These are phyloP conservation scores for Euphorbia celastroides DNA, from an alignment of 441 rosid genomes.

Conservation along the genomic window DNA sequence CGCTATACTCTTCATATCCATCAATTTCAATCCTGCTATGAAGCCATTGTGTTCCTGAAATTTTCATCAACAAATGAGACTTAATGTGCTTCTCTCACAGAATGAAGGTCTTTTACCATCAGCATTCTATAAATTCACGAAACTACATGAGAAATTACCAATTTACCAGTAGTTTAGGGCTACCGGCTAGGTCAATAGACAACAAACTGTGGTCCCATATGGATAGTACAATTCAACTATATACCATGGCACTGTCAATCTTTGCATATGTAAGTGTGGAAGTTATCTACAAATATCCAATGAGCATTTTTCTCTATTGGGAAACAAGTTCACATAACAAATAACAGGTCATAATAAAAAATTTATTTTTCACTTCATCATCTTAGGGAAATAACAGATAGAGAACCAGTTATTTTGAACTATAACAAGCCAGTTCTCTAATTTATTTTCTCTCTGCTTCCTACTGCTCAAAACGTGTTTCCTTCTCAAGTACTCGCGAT, in stretches of 20 bases:
- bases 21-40: constrained; percentile 70
- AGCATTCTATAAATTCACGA: constrained; percentile 4
- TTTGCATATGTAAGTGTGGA: background rate
- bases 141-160: background rate
- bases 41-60: constrained; percentile 87
- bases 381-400: background rate
- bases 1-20: constrained; percentile 93
- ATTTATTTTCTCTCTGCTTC: no score
- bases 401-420: no score
- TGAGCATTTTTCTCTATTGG: background rate
- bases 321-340: background rate
- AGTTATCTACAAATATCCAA: background rate
- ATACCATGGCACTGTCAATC: background rate
- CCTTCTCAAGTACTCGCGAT: background rate
- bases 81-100: background rate
- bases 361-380: background rate
- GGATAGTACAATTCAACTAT: background rate
- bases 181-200: no score
- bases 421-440: no score
- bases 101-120: background rate
- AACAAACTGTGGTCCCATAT: background rate
- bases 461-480: no score
- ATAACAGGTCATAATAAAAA: background rate
- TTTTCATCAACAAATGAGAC: background rate
- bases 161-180: background rate